A percentile compares a stretch with the other conserved stretches of the same genome.
phyloP scores from a whole-genome alignment of 2,329 filamentous ascomycete species.

The Penicillium sp. region DNA sequence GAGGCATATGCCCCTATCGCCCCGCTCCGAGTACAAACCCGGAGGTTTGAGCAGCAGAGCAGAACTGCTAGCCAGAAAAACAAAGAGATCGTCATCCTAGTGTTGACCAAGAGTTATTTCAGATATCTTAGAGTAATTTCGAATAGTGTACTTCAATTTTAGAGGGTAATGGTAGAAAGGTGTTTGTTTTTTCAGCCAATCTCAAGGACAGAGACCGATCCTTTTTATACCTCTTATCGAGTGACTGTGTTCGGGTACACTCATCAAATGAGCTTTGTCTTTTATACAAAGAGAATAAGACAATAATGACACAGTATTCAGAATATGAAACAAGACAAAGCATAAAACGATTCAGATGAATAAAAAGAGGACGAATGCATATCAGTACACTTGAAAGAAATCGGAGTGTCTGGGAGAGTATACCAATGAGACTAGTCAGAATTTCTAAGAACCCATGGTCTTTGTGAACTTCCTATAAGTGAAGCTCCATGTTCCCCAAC shows the following conservation, averaged over 20 bases:
- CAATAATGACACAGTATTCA: neutral
- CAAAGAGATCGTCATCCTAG: neutral
- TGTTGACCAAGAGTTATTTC: neutral
- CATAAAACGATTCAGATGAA: neutral
- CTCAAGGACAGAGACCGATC: neutral
- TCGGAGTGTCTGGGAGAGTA: neutral
- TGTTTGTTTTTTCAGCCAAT: neutral
- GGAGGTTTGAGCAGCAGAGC: neutral
- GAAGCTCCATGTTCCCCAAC: neutral
- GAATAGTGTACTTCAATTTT: neutral
- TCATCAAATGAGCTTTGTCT: neutral
- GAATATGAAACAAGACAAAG: neutral
- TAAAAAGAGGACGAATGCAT: neutral
- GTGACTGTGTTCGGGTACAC: neutral
- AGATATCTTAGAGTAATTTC: neutral
- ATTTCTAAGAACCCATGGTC: neutral
- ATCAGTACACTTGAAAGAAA: neutral
- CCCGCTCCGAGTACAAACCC: neutral
- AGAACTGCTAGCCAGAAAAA: neutral
- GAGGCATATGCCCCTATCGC: neutral
- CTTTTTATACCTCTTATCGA: neutral
- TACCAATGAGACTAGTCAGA: neutral
- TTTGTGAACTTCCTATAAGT: neutral
- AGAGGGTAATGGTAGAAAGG: no score
- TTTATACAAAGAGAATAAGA: neutral